Percentiles rank a stretch among this genome's conserved stretches.
Conservation (phyloP, 1,139 yeast species). For the Wickerhamomyces sp. region DNA sequence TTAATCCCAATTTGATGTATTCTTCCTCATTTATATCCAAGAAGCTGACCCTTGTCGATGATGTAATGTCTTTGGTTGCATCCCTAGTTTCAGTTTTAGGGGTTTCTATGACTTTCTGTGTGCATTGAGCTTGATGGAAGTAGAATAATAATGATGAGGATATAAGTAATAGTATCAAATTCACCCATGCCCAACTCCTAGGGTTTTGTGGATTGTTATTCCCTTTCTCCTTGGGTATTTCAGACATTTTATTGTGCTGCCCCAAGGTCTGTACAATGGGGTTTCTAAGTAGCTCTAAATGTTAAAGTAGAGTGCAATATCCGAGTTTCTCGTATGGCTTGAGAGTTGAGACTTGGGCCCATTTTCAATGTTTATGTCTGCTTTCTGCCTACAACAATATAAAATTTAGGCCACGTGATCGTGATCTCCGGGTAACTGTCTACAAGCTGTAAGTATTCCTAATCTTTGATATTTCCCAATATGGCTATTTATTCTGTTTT, state of each 20-base stretch:
- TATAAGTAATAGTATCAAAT: background rate
- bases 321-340: too few species aligned
- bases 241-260: background rate
- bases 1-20: slow-evolving; percentile 29
- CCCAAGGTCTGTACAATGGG: background rate
- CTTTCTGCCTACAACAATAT: too few species aligned
- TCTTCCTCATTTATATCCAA: slow-evolving; percentile 20
- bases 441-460: too few species aligned
- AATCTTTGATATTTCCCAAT: background rate
- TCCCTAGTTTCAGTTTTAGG: too few species aligned
- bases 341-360: too few species aligned
- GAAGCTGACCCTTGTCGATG: background rate
- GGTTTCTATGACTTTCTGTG: too few species aligned
- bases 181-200: background rate
- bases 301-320: too few species aligned
- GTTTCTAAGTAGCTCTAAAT: background rate
- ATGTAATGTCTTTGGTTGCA: background rate
- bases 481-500: too few species aligned
- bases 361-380: too few species aligned
- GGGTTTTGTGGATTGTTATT: background rate
- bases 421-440: background rate
- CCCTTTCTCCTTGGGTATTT: background rate
- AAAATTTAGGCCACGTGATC: too few species aligned
- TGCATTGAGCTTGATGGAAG: background rate
- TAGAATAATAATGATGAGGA: background rate